These are phyloP conservation scores for Pleurotus salmoneostramineus DNA, from an alignment of 768 basidiomycete species.

Conservation along the genomic window DNA sequence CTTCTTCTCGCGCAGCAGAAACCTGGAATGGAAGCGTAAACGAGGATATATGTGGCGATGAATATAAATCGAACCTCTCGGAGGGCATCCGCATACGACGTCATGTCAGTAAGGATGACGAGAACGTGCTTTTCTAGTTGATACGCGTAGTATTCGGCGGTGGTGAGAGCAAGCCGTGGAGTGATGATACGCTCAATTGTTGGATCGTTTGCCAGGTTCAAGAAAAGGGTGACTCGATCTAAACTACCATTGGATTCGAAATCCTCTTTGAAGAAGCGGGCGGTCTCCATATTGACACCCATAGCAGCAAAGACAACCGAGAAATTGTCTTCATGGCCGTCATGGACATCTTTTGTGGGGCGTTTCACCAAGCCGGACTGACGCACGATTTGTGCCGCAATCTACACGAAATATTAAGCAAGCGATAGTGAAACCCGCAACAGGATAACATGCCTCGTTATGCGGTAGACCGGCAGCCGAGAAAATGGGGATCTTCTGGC, in stretches of 20 bases:
- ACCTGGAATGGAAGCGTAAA: constrained; percentile 45
- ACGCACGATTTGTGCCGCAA: constrained; percentile 99
- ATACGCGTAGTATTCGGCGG: constrained; percentile 99
- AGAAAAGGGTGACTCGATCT: constrained; percentile 95
- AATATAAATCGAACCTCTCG: constrained; percentile 64
- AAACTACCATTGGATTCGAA: constrained; percentile 98
- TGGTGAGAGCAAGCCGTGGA: constrained; percentile 94
- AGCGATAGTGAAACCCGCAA: neutral
- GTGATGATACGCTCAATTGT: constrained; percentile 99
- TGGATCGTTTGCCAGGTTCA: constrained; percentile 98
- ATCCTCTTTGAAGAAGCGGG: constrained; percentile 99
- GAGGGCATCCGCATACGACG: constrained; percentile 93
- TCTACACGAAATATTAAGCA: constrained; percentile 41
- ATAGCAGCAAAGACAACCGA: constrained; percentile 99
- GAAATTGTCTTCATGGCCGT: constrained; percentile 99
- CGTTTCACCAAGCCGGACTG: constrained; percentile 97
- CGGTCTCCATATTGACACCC: constrained; percentile 99
- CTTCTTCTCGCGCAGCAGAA: constrained; percentile 98
- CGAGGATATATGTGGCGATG: constrained; percentile 15
- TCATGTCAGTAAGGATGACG: constrained; percentile 99
- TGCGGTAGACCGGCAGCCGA: constrained; percentile 98
- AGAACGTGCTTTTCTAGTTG: constrained; percentile 99
- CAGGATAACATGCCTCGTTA: constrained; percentile 67
- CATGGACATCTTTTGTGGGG: constrained; percentile 95
- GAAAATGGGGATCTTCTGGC: constrained; percentile 99